A percentile compares a stretch with the other conserved stretches of the same genome.
These are phyloP conservation scores for Phylloporus arenicola DNA, from an alignment of 768 basidiomycete genomes.

Conservation along the genomic window DNA sequence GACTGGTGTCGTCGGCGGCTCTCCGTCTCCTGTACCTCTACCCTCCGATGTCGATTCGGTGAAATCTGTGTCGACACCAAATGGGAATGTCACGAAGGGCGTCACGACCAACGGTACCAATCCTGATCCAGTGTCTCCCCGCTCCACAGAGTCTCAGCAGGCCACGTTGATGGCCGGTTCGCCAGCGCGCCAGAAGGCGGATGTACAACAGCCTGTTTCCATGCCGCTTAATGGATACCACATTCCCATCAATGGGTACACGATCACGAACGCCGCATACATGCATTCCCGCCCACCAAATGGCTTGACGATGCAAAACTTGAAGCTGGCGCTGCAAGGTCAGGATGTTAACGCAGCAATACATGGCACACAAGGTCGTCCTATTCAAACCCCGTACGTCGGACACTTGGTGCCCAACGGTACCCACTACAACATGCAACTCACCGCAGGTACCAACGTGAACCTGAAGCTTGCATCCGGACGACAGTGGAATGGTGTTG, in stretches of 20 bases:
- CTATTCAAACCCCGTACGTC: slow-evolving; percentile 31
- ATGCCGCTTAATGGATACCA: slow-evolving; percentile 46
- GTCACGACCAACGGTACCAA: slow-evolving; percentile 24
- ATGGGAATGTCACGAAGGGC: slow-evolving; percentile 24
- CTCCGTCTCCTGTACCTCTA: slow-evolving; percentile 30
- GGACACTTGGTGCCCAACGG: slow-evolving; percentile 28
- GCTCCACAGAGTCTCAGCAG: slow-evolving; percentile 19
- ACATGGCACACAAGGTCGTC: slow-evolving; percentile 32
- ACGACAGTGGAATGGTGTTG: slow-evolving; percentile 36
- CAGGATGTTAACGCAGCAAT: slow-evolving; percentile 35
- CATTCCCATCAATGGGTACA: slow-evolving; percentile 38
- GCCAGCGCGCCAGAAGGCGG: slow-evolving; percentile 46
- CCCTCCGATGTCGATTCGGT: slow-evolving; percentile 42
- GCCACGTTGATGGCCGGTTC: slow-evolving; percentile 26
- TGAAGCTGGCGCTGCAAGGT: slow-evolving; percentile 49
- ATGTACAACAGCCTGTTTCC: slow-evolving; percentile 38
- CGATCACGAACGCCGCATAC: slow-evolving; percentile 32
- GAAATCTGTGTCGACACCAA: slow-evolving; percentile 16
- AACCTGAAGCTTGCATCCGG: slow-evolving; percentile 36
- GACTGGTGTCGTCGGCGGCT: slow-evolving; percentile 33
- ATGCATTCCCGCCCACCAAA: slow-evolving; percentile 35
- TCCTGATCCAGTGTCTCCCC: slow-evolving; percentile 10
- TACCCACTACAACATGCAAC: slow-evolving; percentile 28
- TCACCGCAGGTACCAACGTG: slow-evolving; percentile 19
- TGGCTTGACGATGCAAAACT: slow-evolving; percentile 48